Base-by-base conservation (phyloP, 352 stramenopile species). In the Globisporangium uncinulatum region DNA sequence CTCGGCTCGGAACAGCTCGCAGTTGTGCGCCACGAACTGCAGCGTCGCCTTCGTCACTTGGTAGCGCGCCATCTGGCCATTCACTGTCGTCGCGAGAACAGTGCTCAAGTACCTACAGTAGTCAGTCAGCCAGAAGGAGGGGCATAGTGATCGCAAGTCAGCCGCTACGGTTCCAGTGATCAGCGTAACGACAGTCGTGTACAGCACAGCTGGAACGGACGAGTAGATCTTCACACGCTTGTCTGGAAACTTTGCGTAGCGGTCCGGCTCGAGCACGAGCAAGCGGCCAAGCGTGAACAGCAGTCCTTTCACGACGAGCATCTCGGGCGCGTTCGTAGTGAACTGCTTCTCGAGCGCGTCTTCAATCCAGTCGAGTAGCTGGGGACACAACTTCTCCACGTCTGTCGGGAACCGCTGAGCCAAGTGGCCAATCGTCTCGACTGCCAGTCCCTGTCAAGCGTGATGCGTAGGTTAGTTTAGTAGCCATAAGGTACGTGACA, bases 291-390 rank as follows among this genome's bases (percentile, higher is more conserved):
- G 68, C 13, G 71, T 69, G 58, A 89, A 75, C 21, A 94, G 56
- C 4, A 89, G 63, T 11, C 83, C 83, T 56, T 78, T 85, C 32
- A 92, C 74, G n/a, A 91, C 58, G 61, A 88, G 71, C 68, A 91
- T 82, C 59, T 94, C 81, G 6, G 83, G 81, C 1, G 66, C 61
- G 44, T 73, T 78, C 7, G 72, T 78, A 6, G 69, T 63, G 43
- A 92, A 94, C 44, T 94, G 83, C 56, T 91, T 87, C 17, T 91
- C 76, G 44, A 94, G 63, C 21, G 65, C 58, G 11, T 79, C 73
- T 65, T 94, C 83, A 29, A 84, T 79, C 83, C 83, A 94, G 31
- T 60, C 63, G 9, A 92, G 42, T 34, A 89, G 48, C 11, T 69
- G n/a, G 2, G 41, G 10, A 43, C 73, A 66, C 46, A 57, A 58